Percentiles rank a stretch among this genome's conserved stretches.
Evolutionary conservation across 2,329 filamentous ascomycete species (phyloP).

Genomic region (Dothiorella sarmentorum): DNA sequence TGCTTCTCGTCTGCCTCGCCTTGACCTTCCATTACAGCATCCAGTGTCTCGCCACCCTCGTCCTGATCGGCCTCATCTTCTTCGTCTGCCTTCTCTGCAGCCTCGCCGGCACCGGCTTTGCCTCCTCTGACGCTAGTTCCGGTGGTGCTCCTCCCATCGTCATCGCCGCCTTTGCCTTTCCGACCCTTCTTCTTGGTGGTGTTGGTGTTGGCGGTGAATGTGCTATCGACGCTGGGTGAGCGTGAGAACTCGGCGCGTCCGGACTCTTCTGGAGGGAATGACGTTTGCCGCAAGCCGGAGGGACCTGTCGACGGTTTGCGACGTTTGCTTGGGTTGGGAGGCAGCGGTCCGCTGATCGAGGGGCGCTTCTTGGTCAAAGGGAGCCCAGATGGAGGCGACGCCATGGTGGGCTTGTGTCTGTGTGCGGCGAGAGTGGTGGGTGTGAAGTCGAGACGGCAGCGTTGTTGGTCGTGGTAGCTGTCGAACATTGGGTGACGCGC

Average conservation of each 20-base stretch:
- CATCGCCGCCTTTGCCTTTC: slow-evolving; percentile 48
- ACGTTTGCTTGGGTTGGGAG: slow-evolving; percentile 53
- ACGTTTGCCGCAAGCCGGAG: slow-evolving; percentile 72
- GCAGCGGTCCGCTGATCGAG: slow-evolving; percentile 51
- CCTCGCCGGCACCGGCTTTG: slow-evolving; percentile 25
- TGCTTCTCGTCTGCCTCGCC: slow-evolving; percentile 60
- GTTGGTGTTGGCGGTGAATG: slow-evolving; percentile 52
- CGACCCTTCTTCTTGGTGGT: slow-evolving; percentile 55
- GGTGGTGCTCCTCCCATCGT: slow-evolving; percentile 33
- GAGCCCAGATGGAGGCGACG: slow-evolving; percentile 54
- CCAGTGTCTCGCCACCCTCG: slow-evolving; percentile 46
- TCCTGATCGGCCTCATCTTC: slow-evolving; percentile 59
- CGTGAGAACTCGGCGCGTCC: slow-evolving; percentile 51
- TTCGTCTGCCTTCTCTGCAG: slow-evolving; percentile 51
- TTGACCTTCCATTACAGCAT: slow-evolving; percentile 50
- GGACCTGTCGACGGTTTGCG: slow-evolving; percentile 67
- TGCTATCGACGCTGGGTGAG: slow-evolving; percentile 61
- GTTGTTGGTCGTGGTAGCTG: background rate
- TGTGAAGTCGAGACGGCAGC: background rate
- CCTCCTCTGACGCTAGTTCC: slow-evolving; percentile 34
- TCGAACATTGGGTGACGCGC: slow-evolving; percentile 6
- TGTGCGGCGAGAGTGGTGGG: slow-evolving; percentile 26
- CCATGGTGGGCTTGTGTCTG: slow-evolving; percentile 45
- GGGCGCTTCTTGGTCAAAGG: slow-evolving; percentile 62
- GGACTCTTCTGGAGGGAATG: slow-evolving; percentile 65